These are phyloP conservation scores for Ophiobolus disseminans DNA, from an alignment of 2,329 filamentous ascomycete genomes.

Conservation along the genomic window DNA sequence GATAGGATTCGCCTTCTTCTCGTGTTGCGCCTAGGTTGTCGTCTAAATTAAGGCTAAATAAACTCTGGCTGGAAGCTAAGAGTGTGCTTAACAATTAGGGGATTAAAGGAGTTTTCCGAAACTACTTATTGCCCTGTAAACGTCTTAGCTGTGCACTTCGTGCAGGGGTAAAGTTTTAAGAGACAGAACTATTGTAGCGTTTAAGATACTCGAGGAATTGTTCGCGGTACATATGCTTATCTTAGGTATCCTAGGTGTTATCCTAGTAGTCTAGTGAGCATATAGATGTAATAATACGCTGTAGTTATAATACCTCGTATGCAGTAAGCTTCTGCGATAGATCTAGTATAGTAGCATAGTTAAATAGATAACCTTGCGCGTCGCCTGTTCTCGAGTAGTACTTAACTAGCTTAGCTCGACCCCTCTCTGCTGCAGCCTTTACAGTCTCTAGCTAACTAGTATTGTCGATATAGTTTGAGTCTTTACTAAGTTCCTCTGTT, in stretches of 20 bases:
- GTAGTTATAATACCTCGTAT: constrained; percentile 6
- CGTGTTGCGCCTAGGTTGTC: background rate
- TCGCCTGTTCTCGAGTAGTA: constrained; percentile 6
- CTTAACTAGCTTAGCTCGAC: constrained; percentile 4
- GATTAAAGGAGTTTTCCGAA: background rate
- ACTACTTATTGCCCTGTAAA: background rate
- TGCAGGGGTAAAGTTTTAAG: background rate
- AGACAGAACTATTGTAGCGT: background rate
- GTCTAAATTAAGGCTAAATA: background rate
- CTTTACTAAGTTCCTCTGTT: constrained; percentile 1
- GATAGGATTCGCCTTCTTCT: background rate
- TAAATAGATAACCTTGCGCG: constrained; percentile 3
- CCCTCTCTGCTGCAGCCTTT: constrained; percentile 1
- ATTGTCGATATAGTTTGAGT: constrained; percentile 1
- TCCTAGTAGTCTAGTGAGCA: background rate
- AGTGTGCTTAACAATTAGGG: background rate
- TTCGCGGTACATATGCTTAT: background rate
- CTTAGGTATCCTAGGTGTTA: background rate
- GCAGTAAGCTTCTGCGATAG: constrained; percentile 1
- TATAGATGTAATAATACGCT: background rate
- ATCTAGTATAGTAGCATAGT: constrained; percentile 1
- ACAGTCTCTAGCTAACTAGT: constrained; percentile 3
- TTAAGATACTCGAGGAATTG: background rate
- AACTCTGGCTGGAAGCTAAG: background rate
- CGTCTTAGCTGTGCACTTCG: background rate